Evolutionary conservation across 176 grass and related monocot genomes (phyloP).

Genomic region (Urochloa ruziziensis): DNA sequence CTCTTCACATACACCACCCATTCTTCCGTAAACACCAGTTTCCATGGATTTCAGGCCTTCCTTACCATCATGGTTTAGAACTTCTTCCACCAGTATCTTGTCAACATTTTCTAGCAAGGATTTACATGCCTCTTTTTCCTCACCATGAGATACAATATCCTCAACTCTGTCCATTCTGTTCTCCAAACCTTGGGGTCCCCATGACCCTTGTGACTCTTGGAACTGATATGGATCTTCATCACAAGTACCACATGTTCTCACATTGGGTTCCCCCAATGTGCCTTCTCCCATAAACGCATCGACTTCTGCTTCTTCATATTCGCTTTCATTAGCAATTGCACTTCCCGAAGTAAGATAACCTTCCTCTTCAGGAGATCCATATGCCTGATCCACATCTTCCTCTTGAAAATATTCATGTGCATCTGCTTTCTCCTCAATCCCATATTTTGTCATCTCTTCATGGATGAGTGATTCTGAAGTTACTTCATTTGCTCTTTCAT

Average conservation of each 20-base stretch:
- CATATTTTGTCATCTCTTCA: constrained; percentile 24
- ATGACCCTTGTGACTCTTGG: constrained; percentile 34
- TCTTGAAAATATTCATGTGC: constrained; percentile 22
- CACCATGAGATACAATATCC: constrained; percentile 16
- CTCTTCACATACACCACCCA: constrained; percentile 31
- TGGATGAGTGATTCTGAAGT: constrained; percentile 11
- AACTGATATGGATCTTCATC: constrained; percentile 23
- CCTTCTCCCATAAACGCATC: constrained; percentile 12
- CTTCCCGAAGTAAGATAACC: constrained; percentile 23
- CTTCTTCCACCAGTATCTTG: constrained; percentile 27
- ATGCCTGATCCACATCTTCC: constrained; percentile 28
- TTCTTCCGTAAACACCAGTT: neutral
- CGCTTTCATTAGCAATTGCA: constrained; percentile 13
- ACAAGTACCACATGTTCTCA: constrained; percentile 20
- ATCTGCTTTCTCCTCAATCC: constrained; percentile 24
- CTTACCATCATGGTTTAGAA: constrained; percentile 15
- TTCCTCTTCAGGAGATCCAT: constrained; percentile 30
- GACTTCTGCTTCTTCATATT: constrained; percentile 29
- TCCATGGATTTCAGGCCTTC: constrained; percentile 18
- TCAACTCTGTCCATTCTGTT: constrained; percentile 11
- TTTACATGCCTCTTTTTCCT: constrained; percentile 21
- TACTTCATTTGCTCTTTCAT: constrained; percentile 27
- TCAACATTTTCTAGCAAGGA: constrained; percentile 27
- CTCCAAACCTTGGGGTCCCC: constrained; percentile 29
- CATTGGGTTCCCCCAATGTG: constrained; percentile 24